These are phyloP conservation scores for Diaporthe ampelina DNA, from an alignment of 2,329 filamentous ascomycete species.

Conservation along the genomic window DNA sequence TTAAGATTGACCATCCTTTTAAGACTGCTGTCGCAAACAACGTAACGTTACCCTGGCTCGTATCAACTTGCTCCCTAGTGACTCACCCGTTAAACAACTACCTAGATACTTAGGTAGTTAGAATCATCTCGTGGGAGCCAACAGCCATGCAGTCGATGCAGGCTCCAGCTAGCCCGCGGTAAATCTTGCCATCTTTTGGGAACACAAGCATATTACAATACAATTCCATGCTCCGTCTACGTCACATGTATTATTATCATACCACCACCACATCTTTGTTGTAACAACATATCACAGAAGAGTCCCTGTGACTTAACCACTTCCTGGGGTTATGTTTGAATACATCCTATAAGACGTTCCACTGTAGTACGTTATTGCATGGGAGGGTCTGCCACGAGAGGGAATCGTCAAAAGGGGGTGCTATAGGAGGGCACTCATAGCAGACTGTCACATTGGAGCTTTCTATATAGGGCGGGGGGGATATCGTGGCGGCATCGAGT, in stretches of 20 bases:
- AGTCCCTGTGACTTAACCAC: no score
- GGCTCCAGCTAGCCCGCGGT: not conserved
- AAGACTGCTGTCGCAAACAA: not conserved
- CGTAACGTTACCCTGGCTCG: conserved; percentile 10
- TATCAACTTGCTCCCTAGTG: not conserved
- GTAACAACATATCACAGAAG: no score
- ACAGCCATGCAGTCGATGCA: conserved; percentile 52
- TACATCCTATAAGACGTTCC: no score
- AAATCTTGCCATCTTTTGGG: not conserved
- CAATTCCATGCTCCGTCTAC: not conserved
- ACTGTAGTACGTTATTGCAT: no score
- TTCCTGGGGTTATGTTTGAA: no score
- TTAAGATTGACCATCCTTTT: not conserved
- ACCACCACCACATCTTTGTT: no score
- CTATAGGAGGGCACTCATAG: no score
- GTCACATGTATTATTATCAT: not conserved
- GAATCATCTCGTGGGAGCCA: not conserved
- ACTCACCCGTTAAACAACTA: not conserved
- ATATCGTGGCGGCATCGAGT: no score
- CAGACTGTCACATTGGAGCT: no score
- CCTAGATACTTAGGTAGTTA: not conserved
- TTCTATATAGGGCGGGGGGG: no score
- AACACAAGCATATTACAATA: not conserved
- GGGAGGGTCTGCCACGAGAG: no score
- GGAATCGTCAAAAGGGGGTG: no score